These are phyloP conservation scores for Ordospora pajunii DNA, from an alignment of 371 early-diverging fungal species.

Conservation along the genomic window DNA sequence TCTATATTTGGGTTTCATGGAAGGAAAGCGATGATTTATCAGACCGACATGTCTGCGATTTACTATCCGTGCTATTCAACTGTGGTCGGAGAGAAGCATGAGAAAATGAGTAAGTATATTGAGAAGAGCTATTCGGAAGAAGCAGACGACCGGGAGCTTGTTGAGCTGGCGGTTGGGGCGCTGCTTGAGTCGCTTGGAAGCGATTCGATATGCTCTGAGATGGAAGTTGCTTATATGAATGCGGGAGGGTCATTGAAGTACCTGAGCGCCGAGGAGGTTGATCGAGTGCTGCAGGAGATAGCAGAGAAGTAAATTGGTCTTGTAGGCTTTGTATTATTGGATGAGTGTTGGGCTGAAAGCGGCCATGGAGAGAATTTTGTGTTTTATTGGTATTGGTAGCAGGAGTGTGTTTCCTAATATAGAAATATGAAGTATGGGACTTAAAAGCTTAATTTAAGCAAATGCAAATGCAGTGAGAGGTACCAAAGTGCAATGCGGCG, in stretches of 20 bases:
- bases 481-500: too few relatives aligned
- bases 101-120: slow-evolving; percentile 57
- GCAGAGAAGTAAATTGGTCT: slow-evolving; percentile 49
- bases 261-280: slow-evolving; percentile 48
- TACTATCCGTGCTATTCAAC: slow-evolving; percentile 53
- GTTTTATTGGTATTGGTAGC: too few relatives aligned
- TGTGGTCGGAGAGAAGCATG: slow-evolving; percentile 53
- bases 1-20: slow-evolving; percentile 57
- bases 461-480: too few relatives aligned
- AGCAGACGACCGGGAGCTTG: slow-evolving; percentile 19
- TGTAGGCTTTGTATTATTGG: not conserved
- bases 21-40: slow-evolving; percentile 47
- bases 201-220: slow-evolving; percentile 53
- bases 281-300: slow-evolving; percentile 51
- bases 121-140: slow-evolving; percentile 54
- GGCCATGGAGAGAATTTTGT: too few relatives aligned
- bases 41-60: slow-evolving; percentile 58
- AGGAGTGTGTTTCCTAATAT: too few relatives aligned
- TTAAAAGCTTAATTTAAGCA: too few relatives aligned
- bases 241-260: slow-evolving; percentile 18
- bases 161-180: slow-evolving; percentile 46
- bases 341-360: too few relatives aligned
- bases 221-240: slow-evolving; percentile 51
- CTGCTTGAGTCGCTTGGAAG: slow-evolving; percentile 57
- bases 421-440: too few relatives aligned